Evolutionary conservation across 176 grass and related monocot species (phyloP).

Genomic region (Metroxylon sagu): DNA sequence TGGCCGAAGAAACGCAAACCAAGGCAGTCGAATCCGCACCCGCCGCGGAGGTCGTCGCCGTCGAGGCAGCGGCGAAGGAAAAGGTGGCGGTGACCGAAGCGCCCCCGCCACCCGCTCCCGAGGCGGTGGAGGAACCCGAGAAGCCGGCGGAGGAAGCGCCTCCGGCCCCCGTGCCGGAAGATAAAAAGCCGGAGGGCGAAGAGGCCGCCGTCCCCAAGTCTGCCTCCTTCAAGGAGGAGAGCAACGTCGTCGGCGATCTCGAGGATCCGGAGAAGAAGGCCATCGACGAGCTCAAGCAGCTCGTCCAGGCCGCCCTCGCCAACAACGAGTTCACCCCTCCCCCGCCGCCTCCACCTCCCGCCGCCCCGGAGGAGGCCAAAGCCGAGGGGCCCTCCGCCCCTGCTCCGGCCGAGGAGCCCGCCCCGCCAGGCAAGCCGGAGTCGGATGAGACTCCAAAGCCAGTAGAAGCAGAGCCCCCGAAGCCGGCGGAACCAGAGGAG

Average conservation of each 20-base stretch:
- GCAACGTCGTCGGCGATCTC: conserved; percentile 71
- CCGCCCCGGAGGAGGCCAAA: not conserved
- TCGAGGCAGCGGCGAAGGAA: conserved; percentile 12
- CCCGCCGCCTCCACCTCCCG: conserved; percentile 31
- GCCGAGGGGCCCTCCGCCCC: too few relatives aligned
- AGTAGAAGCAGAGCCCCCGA: not conserved
- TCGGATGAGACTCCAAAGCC: not conserved
- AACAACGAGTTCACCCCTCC: conserved; percentile 71
- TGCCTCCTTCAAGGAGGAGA: conserved; percentile 90
- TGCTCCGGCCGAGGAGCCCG: not conserved
- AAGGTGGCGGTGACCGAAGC: conserved; percentile 17
- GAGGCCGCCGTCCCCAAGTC: conserved; percentile 19
- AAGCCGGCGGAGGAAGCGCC: conserved; percentile 13
- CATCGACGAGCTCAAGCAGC: conserved; percentile 78
- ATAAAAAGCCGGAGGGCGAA: conserved; percentile 20
- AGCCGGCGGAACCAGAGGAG: conserved; percentile 20
- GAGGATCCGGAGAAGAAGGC: conserved; percentile 74
- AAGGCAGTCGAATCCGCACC: conserved; percentile 20
- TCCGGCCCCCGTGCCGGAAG: conserved; percentile 21
- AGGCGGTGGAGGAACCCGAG: too few relatives aligned
- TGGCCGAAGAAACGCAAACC: conserved; percentile 68
- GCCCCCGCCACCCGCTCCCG: not conserved
- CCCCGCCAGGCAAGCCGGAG: conserved; percentile 15
- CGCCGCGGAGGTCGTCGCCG: conserved; percentile 30
- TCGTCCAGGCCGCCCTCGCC: conserved; percentile 53